Evolutionary conservation across 306 rosid species (phyloP).

Genomic region (Pterocarpus macrocarpus): DNA sequence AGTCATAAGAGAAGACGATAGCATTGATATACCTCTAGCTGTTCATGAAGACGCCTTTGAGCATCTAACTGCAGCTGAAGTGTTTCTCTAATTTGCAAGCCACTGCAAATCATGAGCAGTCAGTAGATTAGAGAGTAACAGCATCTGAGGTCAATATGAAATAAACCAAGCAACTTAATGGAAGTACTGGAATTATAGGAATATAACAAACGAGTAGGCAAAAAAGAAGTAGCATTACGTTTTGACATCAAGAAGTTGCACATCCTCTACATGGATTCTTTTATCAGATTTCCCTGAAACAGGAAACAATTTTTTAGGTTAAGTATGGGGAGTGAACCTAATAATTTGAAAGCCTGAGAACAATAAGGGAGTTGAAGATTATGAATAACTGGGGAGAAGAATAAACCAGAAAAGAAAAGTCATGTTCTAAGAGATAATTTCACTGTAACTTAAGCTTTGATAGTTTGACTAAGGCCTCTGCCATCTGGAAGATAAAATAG

Average conservation of each 20-base stretch:
- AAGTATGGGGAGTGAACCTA: conserved; percentile 7
- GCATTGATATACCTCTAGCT: conserved; percentile 71
- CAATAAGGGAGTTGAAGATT: too few relatives aligned
- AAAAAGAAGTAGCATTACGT: conserved; percentile 56
- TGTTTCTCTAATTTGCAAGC: conserved; percentile 82
- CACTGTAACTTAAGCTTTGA: too few relatives aligned
- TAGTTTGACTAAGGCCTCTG: too few relatives aligned
- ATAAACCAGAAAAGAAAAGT: too few relatives aligned
- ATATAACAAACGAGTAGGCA: conserved; percentile 3
- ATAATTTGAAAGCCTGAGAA: not conserved
- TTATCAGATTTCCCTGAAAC: conserved; percentile 81
- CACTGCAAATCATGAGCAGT: conserved; percentile 59
- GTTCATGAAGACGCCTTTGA: conserved; percentile 92
- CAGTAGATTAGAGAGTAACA: conserved; percentile 11
- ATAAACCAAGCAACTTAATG: conserved; percentile 6
- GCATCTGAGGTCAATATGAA: conserved; percentile 17
- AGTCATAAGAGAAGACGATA: not conserved
- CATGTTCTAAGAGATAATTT: too few relatives aligned
- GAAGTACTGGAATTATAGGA: conserved; percentile 1
- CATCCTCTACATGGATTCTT: conserved; percentile 50
- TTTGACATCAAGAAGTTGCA: conserved; percentile 66
- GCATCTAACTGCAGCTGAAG: conserved; percentile 88
- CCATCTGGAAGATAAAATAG: too few relatives aligned
- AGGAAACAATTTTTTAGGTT: conserved; percentile 26
- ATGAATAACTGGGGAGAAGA: too few relatives aligned